Conservation (phyloP, 495 filamentous ascomycete species). For the Penicillium ucsense region DNA sequence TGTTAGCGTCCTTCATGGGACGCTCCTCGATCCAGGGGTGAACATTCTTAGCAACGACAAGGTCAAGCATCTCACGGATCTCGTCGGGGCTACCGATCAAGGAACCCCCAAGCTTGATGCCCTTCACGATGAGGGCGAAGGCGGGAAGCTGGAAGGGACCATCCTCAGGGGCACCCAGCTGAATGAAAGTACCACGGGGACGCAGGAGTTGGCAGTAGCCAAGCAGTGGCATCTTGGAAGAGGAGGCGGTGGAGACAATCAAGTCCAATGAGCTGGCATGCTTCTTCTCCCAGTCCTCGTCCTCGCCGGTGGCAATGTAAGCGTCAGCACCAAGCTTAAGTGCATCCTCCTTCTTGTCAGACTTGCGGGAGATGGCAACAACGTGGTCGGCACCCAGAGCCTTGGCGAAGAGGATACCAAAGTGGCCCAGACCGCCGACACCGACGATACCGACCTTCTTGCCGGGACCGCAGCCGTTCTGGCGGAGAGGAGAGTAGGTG, state of each 20-base stretch:
- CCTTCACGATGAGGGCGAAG: constrained; percentile 46
- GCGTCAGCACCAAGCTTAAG: constrained; percentile 48
- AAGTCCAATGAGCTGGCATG: constrained; percentile 60
- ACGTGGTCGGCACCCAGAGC: constrained; percentile 70
- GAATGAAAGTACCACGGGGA: constrained; percentile 62
- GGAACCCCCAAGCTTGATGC: constrained; percentile 61
- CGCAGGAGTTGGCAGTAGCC: constrained; percentile 60
- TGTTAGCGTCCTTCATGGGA: constrained; percentile 66
- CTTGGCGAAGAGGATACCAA: constrained; percentile 49
- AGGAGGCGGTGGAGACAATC: constrained; percentile 70
- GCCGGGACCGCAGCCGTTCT: constrained; percentile 66
- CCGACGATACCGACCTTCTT: constrained; percentile 78
- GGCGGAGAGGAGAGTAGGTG: constrained; percentile 61
- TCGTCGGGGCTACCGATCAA: constrained; percentile 61
- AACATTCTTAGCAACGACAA: constrained; percentile 61
- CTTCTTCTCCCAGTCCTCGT: constrained; percentile 59
- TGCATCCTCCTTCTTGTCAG: constrained; percentile 60
- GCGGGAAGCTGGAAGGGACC: constrained; percentile 52
- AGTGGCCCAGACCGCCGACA: constrained; percentile 72
- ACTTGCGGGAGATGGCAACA: constrained; percentile 68
- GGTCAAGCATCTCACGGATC: constrained; percentile 71
- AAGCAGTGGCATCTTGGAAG: constrained; percentile 64
- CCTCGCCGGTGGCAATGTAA: constrained; percentile 77
- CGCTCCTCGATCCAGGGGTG: constrained; percentile 63
- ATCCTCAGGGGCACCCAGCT: constrained; percentile 66